phyloP scores from a whole-genome alignment of 768 basidiomycete genomes.

The Termitomyces sp. region DNA sequence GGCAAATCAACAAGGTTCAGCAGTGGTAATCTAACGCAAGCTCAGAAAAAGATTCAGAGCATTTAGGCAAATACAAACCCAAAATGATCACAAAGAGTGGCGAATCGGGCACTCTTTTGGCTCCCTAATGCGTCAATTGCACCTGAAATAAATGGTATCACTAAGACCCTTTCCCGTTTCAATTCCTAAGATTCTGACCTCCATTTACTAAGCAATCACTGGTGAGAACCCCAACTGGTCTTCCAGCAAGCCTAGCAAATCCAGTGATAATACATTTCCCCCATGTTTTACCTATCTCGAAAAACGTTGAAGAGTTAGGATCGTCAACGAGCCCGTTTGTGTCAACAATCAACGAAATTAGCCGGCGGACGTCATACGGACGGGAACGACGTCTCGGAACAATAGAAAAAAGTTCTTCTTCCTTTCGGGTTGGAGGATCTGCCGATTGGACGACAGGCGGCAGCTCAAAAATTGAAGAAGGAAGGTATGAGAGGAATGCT shows the following conservation, averaged over 20 bases:
- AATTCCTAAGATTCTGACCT: constrained; percentile 16
- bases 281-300: constrained; percentile 33
- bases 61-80: constrained; percentile 17
- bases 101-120: constrained; percentile 32
- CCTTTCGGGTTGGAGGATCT: constrained; percentile 23
- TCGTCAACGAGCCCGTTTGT: constrained; percentile 9
- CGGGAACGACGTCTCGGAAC: constrained; percentile 30
- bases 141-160: constrained; percentile 15
- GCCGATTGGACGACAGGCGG: constrained; percentile 21
- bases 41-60: neutral
- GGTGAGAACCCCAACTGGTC: constrained; percentile 28
- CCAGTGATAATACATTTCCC: constrained; percentile 32
- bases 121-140: constrained; percentile 33
- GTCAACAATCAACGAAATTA: constrained; percentile 30
- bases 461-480: constrained; percentile 31
- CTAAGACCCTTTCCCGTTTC: neutral
- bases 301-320: constrained; percentile 19
- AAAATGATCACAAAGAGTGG: constrained; percentile 34
- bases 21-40: constrained; percentile 24
- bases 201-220: constrained; percentile 35
- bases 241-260: constrained; percentile 30
- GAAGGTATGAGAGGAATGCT: constrained; percentile 31
- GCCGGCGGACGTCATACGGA: constrained; percentile 29
- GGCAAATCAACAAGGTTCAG: constrained; percentile 36
- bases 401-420: constrained; percentile 28